These are phyloP conservation scores for Colletotrichum somersetense DNA, from an alignment of 2,329 filamentous ascomycete species.

Conservation along the genomic window DNA sequence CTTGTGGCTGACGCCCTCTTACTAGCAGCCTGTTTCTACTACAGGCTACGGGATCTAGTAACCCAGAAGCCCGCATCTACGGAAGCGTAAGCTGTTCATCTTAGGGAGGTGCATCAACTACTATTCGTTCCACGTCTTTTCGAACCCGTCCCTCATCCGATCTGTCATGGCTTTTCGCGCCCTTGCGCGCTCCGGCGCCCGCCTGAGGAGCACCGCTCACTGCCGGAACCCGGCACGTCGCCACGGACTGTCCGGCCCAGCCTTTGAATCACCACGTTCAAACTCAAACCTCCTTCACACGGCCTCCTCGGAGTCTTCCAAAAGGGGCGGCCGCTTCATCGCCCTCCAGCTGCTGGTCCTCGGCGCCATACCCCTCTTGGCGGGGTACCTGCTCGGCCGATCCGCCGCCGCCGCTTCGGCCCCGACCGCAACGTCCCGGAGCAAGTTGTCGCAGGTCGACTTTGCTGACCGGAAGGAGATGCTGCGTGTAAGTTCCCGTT, in stretches of 20 bases:
- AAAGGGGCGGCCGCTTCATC: not conserved
- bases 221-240: not conserved
- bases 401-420: not conserved
- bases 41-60: not conserved
- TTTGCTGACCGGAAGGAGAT: conserved; percentile 26
- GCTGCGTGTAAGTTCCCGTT: not conserved
- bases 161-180: conserved; percentile 3
- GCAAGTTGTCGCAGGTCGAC: not conserved
- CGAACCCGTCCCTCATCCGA: accelerated
- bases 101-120: not conserved
- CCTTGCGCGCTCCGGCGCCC: not conserved
- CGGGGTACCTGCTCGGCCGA: conserved; percentile 24
- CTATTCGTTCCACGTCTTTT: too few relatives aligned
- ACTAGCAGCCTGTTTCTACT: not conserved
- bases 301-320: not conserved
- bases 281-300: not conserved
- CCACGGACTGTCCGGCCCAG: too few relatives aligned
- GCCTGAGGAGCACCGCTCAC: not conserved
- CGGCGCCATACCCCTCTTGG: conserved; percentile 22
- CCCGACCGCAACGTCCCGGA: not conserved
- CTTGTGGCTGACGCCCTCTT: not conserved
- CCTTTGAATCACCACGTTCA: not conserved
- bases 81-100: too few relatives aligned
- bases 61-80: too few relatives aligned
- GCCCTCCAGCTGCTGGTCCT: conserved; percentile 22